Conservation (phyloP, 2,329 filamentous ascomycete genomes). For the Paracamarosporium sp. region DNA sequence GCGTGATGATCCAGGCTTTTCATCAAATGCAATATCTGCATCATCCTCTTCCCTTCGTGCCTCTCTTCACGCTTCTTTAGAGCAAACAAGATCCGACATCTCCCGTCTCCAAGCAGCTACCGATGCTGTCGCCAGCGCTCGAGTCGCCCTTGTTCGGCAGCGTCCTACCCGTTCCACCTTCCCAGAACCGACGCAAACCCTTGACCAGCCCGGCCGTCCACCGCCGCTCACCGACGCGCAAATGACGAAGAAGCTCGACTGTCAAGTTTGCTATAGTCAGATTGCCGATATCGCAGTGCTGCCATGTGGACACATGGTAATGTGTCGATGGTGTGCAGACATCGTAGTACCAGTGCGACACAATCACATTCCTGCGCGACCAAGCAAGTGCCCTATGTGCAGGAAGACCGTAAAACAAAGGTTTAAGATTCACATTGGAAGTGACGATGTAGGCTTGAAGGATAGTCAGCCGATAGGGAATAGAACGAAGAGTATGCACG, state of each 20-base stretch:
- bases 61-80: slow-evolving; percentile 22
- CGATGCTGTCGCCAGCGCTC: slow-evolving; percentile 21
- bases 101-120: slow-evolving; percentile 24
- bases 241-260: slow-evolving; percentile 59
- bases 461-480: neutral
- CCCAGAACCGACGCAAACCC: slow-evolving; percentile 33
- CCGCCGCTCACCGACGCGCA: slow-evolving; percentile 56
- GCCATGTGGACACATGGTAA: slow-evolving; percentile 62
- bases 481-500: neutral
- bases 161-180: slow-evolving; percentile 8
- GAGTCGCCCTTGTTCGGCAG: slow-evolving; percentile 20
- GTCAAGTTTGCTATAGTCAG: slow-evolving; percentile 61
- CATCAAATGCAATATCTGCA: slow-evolving; percentile 9
- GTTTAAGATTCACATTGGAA: slow-evolving; percentile 43
- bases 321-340: slow-evolving; percentile 63
- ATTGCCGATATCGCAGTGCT: slow-evolving; percentile 59
- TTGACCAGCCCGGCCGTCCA: slow-evolving; percentile 56
- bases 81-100: slow-evolving; percentile 25
- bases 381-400: slow-evolving; percentile 54
- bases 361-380: slow-evolving; percentile 48
- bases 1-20: neutral
- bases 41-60: slow-evolving; percentile 10
- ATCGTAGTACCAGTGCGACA: slow-evolving; percentile 55
- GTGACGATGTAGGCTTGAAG: neutral
- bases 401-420: slow-evolving; percentile 55